These are phyloP conservation scores for Ganoderma lingzhi DNA, from an alignment of 1,284 basidiomycete genomes.

Conservation along the genomic window DNA sequence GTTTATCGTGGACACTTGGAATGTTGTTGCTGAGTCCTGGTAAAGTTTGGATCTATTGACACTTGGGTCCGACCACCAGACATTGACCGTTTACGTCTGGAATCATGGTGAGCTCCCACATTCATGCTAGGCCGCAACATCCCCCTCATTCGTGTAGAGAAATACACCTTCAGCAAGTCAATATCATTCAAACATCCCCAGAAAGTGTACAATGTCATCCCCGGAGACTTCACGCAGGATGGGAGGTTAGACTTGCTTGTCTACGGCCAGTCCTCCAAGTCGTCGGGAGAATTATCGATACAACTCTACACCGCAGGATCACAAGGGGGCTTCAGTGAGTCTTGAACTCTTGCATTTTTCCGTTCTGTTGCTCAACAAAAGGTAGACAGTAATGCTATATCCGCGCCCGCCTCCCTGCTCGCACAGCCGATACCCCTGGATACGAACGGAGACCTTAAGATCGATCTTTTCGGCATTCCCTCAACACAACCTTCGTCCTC, in stretches of 20 bases:
- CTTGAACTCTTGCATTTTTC: constrained; percentile 11
- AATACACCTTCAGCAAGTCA: constrained; percentile 68
- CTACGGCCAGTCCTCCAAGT: constrained; percentile 70
- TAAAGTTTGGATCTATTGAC: constrained; percentile 84
- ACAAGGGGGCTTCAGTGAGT: constrained; percentile 74
- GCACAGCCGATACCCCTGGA: constrained; percentile 91
- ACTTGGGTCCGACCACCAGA: constrained; percentile 76
- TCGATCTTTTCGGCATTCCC: constrained; percentile 85
- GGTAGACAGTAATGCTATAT: constrained; percentile 52
- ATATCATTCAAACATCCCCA: constrained; percentile 62
- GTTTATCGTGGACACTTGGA: background rate
- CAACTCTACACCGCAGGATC: constrained; percentile 71
- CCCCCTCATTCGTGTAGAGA: constrained; percentile 47
- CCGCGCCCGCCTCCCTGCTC: constrained; percentile 68
- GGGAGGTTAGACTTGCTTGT: constrained; percentile 91
- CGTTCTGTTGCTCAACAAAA: background rate
- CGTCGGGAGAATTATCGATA: constrained; percentile 64
- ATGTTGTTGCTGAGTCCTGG: background rate
- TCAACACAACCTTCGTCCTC: constrained; percentile 49
- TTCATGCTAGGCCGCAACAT: background rate
- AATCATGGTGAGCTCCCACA: constrained; percentile 68
- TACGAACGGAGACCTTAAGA: constrained; percentile 86
- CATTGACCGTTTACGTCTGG: constrained; percentile 85
- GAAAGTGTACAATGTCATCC: constrained; percentile 81
- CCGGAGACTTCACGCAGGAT: constrained; percentile 93